These are phyloP conservation scores for Penicillium taxi DNA, from an alignment of 495 filamentous ascomycete species.

Conservation along the genomic window DNA sequence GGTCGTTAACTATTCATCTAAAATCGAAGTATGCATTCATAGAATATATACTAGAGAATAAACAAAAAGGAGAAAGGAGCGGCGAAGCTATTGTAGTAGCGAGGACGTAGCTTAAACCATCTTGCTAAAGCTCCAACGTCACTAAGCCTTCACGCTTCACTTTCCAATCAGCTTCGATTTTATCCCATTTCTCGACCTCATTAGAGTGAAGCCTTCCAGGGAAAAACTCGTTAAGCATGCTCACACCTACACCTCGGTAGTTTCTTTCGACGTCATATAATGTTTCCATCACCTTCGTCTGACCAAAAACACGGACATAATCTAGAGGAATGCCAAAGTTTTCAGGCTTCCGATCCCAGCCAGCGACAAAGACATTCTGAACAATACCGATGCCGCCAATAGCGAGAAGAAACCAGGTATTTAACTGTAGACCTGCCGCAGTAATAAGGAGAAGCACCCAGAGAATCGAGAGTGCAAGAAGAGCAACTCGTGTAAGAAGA, in stretches of 20 bases:
- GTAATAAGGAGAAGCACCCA: conserved; percentile 37
- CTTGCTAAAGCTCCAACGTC: no score
- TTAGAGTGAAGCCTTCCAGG: no score
- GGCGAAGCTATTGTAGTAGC: no score
- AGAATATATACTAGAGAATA: no score
- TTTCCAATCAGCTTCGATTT: no score
- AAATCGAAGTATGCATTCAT: no score
- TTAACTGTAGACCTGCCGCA: conserved; percentile 20
- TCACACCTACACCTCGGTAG: not conserved
- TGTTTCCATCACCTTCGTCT: not conserved
- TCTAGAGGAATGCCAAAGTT: conserved; percentile 24
- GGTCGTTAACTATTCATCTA: no score
- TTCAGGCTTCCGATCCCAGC: conserved; percentile 18
- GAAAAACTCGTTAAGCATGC: not conserved
- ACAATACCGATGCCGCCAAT: conserved; percentile 40
- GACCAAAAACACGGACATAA: not conserved
- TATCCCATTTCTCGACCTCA: no score
- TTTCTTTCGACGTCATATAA: not conserved
- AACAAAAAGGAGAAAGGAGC: no score
- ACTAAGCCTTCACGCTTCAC: no score
- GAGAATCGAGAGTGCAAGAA: conserved; percentile 20
- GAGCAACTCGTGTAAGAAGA: conserved; percentile 8
- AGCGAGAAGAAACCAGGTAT: conserved; percentile 39
- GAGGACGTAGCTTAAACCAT: no score
- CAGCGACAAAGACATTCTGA: conserved; percentile 37